phyloP scores from a whole-genome alignment of 2,329 filamentous ascomycete genomes.

The Myriosclerotinia duriaeana region DNA sequence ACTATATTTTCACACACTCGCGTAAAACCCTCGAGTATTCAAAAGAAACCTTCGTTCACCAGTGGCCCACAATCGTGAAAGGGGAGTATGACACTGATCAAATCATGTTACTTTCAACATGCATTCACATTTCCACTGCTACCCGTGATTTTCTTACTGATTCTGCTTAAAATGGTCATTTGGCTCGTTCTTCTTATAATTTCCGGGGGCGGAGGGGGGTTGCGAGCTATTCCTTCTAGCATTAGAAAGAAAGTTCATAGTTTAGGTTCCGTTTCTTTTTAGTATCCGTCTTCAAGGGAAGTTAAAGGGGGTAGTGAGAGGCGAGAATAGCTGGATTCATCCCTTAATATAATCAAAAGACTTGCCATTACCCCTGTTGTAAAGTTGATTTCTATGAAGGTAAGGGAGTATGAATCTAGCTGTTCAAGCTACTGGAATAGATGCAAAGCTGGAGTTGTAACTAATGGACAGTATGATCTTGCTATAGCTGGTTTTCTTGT shows the following conservation, averaged over 20 bases:
- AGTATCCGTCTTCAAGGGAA: not conserved
- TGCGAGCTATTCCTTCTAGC: not conserved
- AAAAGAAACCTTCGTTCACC: not conserved
- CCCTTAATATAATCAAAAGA: not conserved
- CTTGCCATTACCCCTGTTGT: not conserved
- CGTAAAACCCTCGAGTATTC: not conserved
- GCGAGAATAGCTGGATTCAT: not conserved
- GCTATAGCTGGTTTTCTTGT: not conserved
- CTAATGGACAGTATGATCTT: not conserved
- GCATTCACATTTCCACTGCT: not conserved
- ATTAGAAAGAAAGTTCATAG: not conserved
- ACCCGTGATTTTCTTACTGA: not conserved
- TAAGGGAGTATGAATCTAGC: not conserved
- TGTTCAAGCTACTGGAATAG: not conserved
- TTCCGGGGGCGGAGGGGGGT: not conserved
- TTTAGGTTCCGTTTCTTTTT: not conserved
- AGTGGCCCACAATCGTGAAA: not conserved
- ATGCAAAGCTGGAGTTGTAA: not conserved
- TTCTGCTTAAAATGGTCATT: not conserved
- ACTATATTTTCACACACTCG: not conserved
- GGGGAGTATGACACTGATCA: not conserved
- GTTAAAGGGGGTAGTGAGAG: not conserved
- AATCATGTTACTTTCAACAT: not conserved
- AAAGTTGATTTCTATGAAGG: not conserved
- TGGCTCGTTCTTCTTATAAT: not conserved